Evolutionary conservation across 2,329 filamentous ascomycete species (phyloP).

Genomic region (Aureobasidium sp.): DNA sequence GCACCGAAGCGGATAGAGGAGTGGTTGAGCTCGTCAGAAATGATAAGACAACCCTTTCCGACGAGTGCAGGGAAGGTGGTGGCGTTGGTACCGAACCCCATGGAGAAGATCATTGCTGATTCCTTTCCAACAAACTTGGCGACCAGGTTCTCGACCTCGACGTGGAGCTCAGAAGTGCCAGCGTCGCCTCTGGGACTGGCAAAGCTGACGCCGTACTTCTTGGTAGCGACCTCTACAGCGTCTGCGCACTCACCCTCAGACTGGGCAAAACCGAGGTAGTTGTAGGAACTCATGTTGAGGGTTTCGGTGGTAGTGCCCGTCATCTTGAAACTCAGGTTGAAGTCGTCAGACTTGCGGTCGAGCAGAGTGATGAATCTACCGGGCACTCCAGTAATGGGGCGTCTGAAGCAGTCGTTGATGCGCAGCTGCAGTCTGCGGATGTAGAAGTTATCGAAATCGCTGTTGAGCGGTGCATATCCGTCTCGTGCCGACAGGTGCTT

Average conservation of each 20-base stretch:
- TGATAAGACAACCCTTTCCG: constrained; percentile 84
- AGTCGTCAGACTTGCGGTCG: constrained; percentile 83
- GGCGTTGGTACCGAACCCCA: constrained; percentile 96
- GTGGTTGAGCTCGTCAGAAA: constrained; percentile 96
- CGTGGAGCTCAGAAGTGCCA: constrained; percentile 77
- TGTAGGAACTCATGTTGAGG: constrained; percentile 98
- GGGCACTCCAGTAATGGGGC: constrained; percentile 86
- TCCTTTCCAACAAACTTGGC: constrained; percentile 92
- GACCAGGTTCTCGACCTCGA: constrained; percentile 84
- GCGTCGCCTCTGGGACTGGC: constrained; percentile 75
- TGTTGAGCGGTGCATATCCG: constrained; percentile 91
- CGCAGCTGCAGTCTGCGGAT: constrained; percentile 84
- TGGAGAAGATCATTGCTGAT: constrained; percentile 92
- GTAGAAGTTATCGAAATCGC: constrained; percentile 99
- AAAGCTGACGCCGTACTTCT: constrained; percentile 75
- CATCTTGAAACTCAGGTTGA: constrained; percentile 82
- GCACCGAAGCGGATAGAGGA: constrained; percentile 94
- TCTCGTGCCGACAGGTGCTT: constrained; percentile 72
- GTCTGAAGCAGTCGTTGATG: constrained; percentile 93
- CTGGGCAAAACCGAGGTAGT: constrained; percentile 96
- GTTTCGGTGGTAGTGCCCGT: constrained; percentile 90
- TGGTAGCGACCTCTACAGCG: constrained; percentile 75
- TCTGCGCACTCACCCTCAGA: constrained; percentile 95
- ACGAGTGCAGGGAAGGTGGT: constrained; percentile 87
- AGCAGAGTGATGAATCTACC: constrained; percentile 89